Conservation (phyloP, 805 yeast genomes). For the Clavispora carvajalis region DNA sequence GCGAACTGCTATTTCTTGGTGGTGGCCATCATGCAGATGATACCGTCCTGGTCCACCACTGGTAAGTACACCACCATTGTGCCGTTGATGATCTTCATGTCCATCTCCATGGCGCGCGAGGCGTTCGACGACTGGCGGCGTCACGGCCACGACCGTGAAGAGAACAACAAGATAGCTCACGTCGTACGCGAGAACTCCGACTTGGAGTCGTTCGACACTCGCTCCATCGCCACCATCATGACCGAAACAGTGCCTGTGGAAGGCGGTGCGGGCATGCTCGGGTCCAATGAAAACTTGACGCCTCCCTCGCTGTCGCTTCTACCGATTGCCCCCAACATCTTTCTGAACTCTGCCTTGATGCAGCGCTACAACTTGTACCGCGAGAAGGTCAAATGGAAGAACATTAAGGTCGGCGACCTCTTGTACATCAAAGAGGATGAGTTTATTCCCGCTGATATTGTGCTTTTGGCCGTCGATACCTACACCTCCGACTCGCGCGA, state of each 20-base stretch:
- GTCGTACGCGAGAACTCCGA: slow-evolving; percentile 29
- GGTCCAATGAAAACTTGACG: slow-evolving; percentile 1
- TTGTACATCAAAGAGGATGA: slow-evolving; percentile 71
- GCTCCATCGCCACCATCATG: slow-evolving; percentile 33
- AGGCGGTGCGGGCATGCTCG: neutral
- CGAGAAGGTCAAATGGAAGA: slow-evolving; percentile 55
- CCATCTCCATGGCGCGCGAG: slow-evolving; percentile 86
- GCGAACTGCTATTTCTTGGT: slow-evolving; percentile 89
- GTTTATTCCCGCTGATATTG: slow-evolving; percentile 90
- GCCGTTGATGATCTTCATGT: slow-evolving; percentile 79
- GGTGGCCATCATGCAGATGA: slow-evolving; percentile 90
- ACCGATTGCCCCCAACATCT: slow-evolving; percentile 2
- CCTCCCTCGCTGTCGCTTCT: neutral
- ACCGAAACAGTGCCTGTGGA: slow-evolving; percentile 30
- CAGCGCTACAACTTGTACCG: slow-evolving; percentile 28
- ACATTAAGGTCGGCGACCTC: slow-evolving; percentile 84
- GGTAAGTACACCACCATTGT: slow-evolving; percentile 92
- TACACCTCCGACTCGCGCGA: slow-evolving; percentile 53
- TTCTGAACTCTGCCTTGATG: slow-evolving; percentile 10
- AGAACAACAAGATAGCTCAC: slow-evolving; percentile 49
- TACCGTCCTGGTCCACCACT: slow-evolving; percentile 96
- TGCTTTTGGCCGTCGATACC: slow-evolving; percentile 62
- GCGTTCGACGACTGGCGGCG: slow-evolving; percentile 91
- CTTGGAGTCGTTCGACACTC: slow-evolving; percentile 28
- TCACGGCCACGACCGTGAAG: slow-evolving; percentile 78